Evolutionary conservation across 129 eudicot species (phyloP), one percentile per base, ranked within the genome.

Genomic region (Lactuca saligna): DNA sequence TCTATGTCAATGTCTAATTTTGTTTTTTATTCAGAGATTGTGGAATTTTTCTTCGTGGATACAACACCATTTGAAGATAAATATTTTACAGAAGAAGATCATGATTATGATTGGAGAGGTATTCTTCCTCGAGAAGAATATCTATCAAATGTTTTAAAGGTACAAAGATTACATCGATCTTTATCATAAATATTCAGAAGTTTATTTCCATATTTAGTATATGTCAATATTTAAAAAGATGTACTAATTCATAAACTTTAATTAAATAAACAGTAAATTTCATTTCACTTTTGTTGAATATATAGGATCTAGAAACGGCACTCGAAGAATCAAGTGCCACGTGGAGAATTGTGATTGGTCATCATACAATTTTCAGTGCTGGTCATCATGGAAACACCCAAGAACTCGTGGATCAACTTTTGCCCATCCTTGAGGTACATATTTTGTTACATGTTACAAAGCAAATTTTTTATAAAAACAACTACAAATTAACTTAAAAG

Each of bases 261-360:
- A 12, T 42, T 42, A 46, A 46, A 46, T 8, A 8, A 46, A 46
- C 51, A 46, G 12, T 0, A 3, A 46, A 11, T 2, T 46, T 46
- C 5, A 4, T 3, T 46, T 11, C 49, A 42, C 16, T 31, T 77
- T 69, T 31, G 35, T 41, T 39, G 15, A 35, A 44, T 51, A 37
- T 51, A 17, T 58, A 91, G 97, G 97, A 91, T 51, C 69, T 83
- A 61, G 88, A 91, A 3, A 12, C 49, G 63, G 96, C 90, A 38
- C 72, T 91, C 16, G 65, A 57, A 74, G 86, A 85, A 81, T 91
- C 97, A 29, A 70, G 41, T 65, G 96, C 93, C 77, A 83, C 71
- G 74, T 91, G 97, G 97, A 88, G 83, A 70, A 78, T 91, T 10
- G 96, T 88, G 72, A 87, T 91, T 16, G 97, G 97, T 1, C 97